Evolutionary conservation across 208 protist species (phyloP).

Genomic region (Crithidia brevicula): DNA sequence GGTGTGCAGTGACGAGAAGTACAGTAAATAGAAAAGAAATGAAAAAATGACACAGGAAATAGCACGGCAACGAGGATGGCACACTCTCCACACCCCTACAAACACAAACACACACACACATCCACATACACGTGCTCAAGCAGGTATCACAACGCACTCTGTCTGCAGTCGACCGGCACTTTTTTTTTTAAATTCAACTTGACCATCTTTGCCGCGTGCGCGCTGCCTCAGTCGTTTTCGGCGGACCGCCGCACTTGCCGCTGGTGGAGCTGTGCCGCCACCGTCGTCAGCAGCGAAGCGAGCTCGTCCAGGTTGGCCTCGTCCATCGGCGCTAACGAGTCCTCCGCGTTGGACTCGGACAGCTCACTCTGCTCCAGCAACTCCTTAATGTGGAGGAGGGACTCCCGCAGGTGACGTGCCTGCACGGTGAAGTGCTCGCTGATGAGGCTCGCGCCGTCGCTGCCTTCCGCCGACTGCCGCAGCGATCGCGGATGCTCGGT

Average conservation of each 20-base stretch:
- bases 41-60: constrained; percentile 14
- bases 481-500: not conserved
- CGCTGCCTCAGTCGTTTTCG: constrained; percentile 8
- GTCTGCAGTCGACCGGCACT: no score
- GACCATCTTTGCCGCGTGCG: no score
- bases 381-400: constrained; percentile 46
- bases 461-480: not conserved
- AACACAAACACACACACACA: no score
- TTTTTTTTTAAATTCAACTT: no score
- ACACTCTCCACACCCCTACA: no score
- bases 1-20: no score
- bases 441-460: not conserved
- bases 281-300: constrained; percentile 31
- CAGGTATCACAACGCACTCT: no score
- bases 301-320: constrained; percentile 41
- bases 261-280: constrained; percentile 51
- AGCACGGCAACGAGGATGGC: no score
- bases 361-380: constrained; percentile 43
- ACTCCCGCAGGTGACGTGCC: constrained; percentile 47
- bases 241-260: constrained; percentile 31
- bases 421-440: constrained; percentile 32
- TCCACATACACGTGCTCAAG: no score
- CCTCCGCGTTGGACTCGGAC: not conserved
- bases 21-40: not conserved
- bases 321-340: constrained; percentile 4